Percentiles rank a stretch among this genome's conserved stretches.
Evolutionary conservation across 164 flowering plant genomes (phyloP).

Genomic region (Vitis vinifera): ASM3070453v1 NC_081807.1:575501-576000

Average conservation of each 20-base stretch:
- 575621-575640: conserved; percentile 67
- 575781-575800: background rate
- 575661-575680: conserved; percentile 97
- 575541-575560: conserved; percentile 79
- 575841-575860: background rate
- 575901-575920: background rate
- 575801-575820: conserved; percentile 57
- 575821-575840: conserved; percentile 51
- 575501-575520: conserved; percentile 75
- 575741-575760: background rate
- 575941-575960: background rate
- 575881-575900: conserved; percentile 10
- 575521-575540: conserved; percentile 63
- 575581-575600: conserved; percentile 66
- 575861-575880: background rate
- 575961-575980: background rate
- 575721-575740: conserved; percentile 32
- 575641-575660: conserved; percentile 72
- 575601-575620: conserved; percentile 92
- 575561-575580: conserved; percentile 72
- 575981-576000: background rate
- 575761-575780: too few species aligned
- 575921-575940: background rate
- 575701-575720: conserved; percentile 78
- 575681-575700: conserved; percentile 89